Evolutionary conservation across 2,329 filamentous ascomycete species (phyloP).

Genomic region (Phialocephala sp.): DNA sequence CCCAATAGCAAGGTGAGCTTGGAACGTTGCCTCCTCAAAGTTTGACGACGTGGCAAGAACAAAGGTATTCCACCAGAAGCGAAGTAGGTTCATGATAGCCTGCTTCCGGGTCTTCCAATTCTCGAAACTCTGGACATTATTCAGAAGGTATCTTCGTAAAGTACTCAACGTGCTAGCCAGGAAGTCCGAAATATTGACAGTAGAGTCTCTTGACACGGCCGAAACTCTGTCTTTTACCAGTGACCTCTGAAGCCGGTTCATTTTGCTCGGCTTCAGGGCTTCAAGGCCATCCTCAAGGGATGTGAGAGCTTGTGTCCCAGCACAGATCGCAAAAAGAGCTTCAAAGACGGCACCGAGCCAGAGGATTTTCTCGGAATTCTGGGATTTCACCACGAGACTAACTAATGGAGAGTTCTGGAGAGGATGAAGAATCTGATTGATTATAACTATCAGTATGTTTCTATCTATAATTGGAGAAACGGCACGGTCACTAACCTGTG

Average conservation of each 20-base stretch:
- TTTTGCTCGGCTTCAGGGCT: slow-evolving; percentile 53
- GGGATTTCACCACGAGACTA: slow-evolving; percentile 49
- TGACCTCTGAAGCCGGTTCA: slow-evolving; percentile 67
- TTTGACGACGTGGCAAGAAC: slow-evolving; percentile 49
- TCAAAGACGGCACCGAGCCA: slow-evolving; percentile 62
- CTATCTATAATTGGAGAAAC: slow-evolving; percentile 33
- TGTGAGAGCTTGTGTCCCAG: slow-evolving; percentile 50
- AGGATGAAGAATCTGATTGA: slow-evolving; percentile 59
- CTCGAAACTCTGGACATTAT: slow-evolving; percentile 34
- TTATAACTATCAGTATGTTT: slow-evolving; percentile 43
- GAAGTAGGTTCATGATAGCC: slow-evolving; percentile 50
- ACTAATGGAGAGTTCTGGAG: slow-evolving; percentile 62
- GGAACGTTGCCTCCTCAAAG: slow-evolving; percentile 69
- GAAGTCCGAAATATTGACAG: slow-evolving; percentile 59
- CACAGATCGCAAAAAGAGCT: slow-evolving; percentile 51
- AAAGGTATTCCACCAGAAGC: slow-evolving; percentile 62
- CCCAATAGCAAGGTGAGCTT: slow-evolving; percentile 61
- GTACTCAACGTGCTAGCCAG: slow-evolving; percentile 50
- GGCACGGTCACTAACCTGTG: slow-evolving; percentile 51
- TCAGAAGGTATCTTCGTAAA: slow-evolving; percentile 52
- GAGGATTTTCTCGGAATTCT: slow-evolving; percentile 43
- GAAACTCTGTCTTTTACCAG: slow-evolving; percentile 59
- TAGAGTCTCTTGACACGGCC: slow-evolving; percentile 65
- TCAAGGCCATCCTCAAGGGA: slow-evolving; percentile 49
- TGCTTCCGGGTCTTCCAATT: slow-evolving; percentile 46